Percentiles rank a stretch among this genome's conserved stretches.
Conservation (phyloP, 345 rosid genomes). For the Arabis alpina region DNA sequence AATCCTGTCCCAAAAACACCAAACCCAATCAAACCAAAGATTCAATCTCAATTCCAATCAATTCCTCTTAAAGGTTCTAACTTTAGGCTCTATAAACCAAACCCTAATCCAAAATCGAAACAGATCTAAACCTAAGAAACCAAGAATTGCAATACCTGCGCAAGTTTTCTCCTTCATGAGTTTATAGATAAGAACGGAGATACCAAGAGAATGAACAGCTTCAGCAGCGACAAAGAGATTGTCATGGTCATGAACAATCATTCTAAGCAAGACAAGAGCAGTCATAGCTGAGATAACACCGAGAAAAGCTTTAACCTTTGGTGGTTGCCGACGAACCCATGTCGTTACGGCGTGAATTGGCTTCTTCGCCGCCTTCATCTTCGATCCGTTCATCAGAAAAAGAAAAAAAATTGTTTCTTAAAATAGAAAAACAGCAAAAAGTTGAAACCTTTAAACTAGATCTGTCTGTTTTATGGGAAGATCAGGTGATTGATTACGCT, state of each 20-base stretch:
- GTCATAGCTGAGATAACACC: slow-evolving; percentile 68
- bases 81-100: no score
- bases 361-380: slow-evolving; percentile 63
- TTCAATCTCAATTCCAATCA: neutral
- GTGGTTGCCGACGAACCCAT: slow-evolving; percentile 94
- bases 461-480: slow-evolving; percentile 16
- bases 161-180: slow-evolving; percentile 89
- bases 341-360: slow-evolving; percentile 67
- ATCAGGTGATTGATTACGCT: slow-evolving; percentile 7
- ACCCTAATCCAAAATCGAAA: slow-evolving; percentile 13
- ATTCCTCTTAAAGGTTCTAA: neutral
- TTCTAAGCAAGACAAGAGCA: slow-evolving; percentile 68
- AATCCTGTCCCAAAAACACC: slow-evolving; percentile 55
- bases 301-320: slow-evolving; percentile 75
- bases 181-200: slow-evolving; percentile 85
- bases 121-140: slow-evolving; percentile 20
- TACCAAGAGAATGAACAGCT: slow-evolving; percentile 85
- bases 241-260: slow-evolving; percentile 88
- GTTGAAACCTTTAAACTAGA: slow-evolving; percentile 30
- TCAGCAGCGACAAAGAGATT: slow-evolving; percentile 91
- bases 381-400: neutral
- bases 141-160: slow-evolving; percentile 55
- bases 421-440: slow-evolving; percentile 1
- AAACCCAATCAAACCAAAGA: neutral
- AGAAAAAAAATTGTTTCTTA: neutral